Evolutionary conservation across 1,284 basidiomycete genomes (phyloP), one percentile per base, ranked within the genome.

Genomic region (Marasmius tenuissimus): DNA sequence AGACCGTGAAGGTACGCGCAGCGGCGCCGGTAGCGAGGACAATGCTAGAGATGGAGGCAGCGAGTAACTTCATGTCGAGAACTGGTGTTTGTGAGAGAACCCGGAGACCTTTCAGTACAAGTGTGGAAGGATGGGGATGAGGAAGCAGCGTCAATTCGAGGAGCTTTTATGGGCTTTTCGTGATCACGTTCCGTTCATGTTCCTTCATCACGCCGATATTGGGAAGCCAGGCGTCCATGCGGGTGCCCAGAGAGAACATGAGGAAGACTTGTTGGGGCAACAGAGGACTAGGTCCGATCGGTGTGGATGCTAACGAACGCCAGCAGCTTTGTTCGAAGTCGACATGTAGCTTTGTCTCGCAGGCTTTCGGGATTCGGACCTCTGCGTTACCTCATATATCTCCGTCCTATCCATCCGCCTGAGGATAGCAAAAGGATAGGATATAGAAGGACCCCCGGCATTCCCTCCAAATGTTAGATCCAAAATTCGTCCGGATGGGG

Each of bases 1-100:
- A 70, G 42, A 70, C 73, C 0, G 72, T 74, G 65, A 76, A 75
- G 12, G 71, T 78, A 57, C 82, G 75, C 56, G 76, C 79, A 53
- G 72, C 65, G 22, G 68, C 71, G 12, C 67, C 65, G n/a, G 72
- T 68, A 47, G 74, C 52, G 45, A 76, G 56, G 27, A 68, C 68
- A 60, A 70, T 64, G 47, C 67, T 63, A 38, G 62, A 37, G 16
- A 54, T 54, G 42, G 66, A 66, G 62, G 65, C 61, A 61, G 68
- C 56, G 20, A 68, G 59, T 60, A 64, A 64, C 63, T 71, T 76
- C 75, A 78, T 76, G 9, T 47, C 16, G 20, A n/a, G 8, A n/a
- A 8, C 8, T 47, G 45, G n/a, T 6, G 16, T 47, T 16, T 47
- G 45, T 20, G n/a, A 8, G 45, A 18, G 45, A 14, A 47, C 11